Percentiles rank a stretch among this genome's conserved stretches.
phyloP scores from a whole-genome alignment of 306 rosid species.

The Castanea mollissima region DNA sequence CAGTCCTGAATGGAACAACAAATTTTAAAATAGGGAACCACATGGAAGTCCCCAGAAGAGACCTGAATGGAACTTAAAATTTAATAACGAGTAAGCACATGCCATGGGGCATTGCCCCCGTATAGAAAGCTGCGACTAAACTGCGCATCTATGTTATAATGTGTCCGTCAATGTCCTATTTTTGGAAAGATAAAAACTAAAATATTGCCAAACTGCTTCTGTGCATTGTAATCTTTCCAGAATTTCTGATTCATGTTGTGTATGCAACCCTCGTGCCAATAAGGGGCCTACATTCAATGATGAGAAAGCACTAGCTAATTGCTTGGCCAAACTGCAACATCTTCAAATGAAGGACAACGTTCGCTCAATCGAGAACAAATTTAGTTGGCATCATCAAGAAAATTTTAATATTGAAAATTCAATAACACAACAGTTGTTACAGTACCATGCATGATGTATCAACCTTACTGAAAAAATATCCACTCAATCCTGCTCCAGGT shows the following conservation, averaged over 20 bases:
- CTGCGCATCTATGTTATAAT: no score
- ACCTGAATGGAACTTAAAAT: no score
- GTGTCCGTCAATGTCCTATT: not conserved
- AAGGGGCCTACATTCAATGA: not conserved
- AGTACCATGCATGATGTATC: not conserved
- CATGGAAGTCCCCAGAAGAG: no score
- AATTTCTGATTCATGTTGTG: not conserved
- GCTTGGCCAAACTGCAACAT: not conserved
- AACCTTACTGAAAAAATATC: no score
- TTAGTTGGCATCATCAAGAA: not conserved
- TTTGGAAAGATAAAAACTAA: not conserved
- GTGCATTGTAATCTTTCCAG: not conserved
- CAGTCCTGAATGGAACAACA: no score
- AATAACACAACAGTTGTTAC: not conserved
- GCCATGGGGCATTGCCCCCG: no score
- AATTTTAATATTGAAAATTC: not conserved
- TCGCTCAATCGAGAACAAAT: no score
- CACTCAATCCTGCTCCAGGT: no score
- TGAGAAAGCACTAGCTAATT: not conserved
- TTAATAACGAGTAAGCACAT: no score
- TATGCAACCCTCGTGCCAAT: not conserved
- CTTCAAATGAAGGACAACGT: not conserved
- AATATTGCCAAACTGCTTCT: no score
- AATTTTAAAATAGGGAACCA: no score
- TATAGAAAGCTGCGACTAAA: no score